phyloP scores from a whole-genome alignment of 169 alveolate species.

The Theileria luwenshuni region DNA sequence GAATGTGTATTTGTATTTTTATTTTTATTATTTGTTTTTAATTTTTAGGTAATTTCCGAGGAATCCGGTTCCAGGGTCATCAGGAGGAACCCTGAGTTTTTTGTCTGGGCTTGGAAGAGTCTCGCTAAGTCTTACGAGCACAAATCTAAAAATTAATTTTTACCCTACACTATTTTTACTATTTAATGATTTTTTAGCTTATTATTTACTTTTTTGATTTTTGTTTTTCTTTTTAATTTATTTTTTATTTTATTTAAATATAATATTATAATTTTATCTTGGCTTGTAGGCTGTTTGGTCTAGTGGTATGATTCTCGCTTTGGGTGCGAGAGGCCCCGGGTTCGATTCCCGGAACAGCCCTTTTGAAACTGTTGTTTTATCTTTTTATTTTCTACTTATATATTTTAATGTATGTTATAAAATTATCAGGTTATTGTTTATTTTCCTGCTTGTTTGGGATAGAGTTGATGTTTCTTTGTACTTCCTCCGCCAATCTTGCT shows the following conservation, averaged over 20 bases:
- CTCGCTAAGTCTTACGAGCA: constrained; percentile 50
- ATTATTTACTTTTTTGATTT: background rate
- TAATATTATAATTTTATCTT: background rate
- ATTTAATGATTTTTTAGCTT: background rate
- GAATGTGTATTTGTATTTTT: constrained; percentile 57
- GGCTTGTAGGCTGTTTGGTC: constrained; percentile 86
- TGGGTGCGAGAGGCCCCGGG: constrained; percentile 99
- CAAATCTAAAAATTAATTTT: background rate
- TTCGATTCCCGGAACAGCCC: constrained; percentile 98
- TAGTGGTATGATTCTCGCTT: constrained; percentile 99
- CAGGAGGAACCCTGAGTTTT: constrained; percentile 45
- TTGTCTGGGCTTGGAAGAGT: constrained; percentile 69
- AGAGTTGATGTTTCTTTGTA: constrained; percentile 55
- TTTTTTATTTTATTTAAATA: background rate
- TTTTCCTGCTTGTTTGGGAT: background rate
- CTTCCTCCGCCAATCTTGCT: constrained; percentile 69
- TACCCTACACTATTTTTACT: background rate
- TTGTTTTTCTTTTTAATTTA: background rate
- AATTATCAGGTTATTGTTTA: background rate
- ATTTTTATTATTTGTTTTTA: background rate
- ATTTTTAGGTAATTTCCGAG: constrained; percentile 34
- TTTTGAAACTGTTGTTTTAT: background rate
- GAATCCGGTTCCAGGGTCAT: constrained; percentile 47
- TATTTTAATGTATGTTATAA: background rate
- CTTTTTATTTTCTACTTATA: too few species aligned